Conservation (phyloP, 495 filamentous ascomycete genomes). For the Oidiodendron maius region DNA sequence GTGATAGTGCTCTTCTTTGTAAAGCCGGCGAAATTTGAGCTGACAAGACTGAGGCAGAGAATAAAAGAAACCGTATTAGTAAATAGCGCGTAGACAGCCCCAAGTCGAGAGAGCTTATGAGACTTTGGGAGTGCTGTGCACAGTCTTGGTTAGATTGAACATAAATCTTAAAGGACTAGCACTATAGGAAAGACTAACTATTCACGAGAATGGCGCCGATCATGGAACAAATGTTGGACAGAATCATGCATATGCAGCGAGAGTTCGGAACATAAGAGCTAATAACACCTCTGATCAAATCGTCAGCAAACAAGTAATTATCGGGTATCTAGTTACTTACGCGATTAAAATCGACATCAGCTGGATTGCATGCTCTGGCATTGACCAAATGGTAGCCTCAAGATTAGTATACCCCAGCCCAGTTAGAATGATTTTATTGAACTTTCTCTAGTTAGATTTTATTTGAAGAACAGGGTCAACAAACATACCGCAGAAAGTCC, state of each 20-base stretch:
- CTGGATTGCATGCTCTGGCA: constrained; percentile 3
- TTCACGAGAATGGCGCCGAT: too few relatives aligned
- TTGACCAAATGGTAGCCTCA: not conserved
- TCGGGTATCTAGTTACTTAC: too few relatives aligned
- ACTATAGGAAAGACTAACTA: too few relatives aligned
- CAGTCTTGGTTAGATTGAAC: too few relatives aligned
- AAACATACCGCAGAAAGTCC: not conserved
- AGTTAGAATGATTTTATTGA: constrained; percentile 4
- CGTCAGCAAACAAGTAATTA: too few relatives aligned
- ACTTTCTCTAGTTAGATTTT: not conserved
- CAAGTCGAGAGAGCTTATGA: constrained; percentile 3
- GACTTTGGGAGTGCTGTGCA: not conserved
- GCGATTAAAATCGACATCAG: not conserved
- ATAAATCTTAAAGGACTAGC: too few relatives aligned
- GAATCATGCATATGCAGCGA: too few relatives aligned
- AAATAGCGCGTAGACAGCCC: not conserved
- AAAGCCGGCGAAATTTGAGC: constrained; percentile 5
- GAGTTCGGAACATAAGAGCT: too few relatives aligned
- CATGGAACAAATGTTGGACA: too few relatives aligned
- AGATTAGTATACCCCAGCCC: constrained; percentile 1
- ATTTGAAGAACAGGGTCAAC: not conserved
- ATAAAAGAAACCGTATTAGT: too few relatives aligned
- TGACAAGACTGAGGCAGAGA: too few relatives aligned
- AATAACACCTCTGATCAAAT: too few relatives aligned
- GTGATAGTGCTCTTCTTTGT: constrained; percentile 10